phyloP scores from a whole-genome alignment of 495 filamentous ascomycete species.

The Choiromyces venosus region DNA sequence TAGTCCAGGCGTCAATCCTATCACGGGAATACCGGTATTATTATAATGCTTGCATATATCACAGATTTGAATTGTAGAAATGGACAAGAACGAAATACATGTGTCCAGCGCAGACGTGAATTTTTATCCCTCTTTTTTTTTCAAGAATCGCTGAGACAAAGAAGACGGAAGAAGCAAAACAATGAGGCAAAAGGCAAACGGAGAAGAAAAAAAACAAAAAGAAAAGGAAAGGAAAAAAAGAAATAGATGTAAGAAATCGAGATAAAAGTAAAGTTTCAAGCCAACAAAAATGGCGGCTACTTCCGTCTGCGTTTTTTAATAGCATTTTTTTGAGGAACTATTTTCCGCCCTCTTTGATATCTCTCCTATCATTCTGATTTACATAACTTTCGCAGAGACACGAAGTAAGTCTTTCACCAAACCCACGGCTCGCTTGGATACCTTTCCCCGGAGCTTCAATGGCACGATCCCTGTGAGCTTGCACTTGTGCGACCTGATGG shows the following conservation, averaged over 20 bases:
- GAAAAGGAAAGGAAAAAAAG: neutral
- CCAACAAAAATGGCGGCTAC: neutral
- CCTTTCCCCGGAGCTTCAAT: neutral
- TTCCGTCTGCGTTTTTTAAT: neutral
- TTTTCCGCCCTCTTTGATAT: neutral
- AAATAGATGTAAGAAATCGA: neutral
- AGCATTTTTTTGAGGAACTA: neutral
- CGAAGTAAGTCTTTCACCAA: neutral
- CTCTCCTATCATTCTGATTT: neutral
- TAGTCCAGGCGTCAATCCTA: neutral
- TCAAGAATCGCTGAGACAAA: neutral
- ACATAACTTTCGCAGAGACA: neutral
- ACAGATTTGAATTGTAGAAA: neutral
- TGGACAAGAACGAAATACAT: neutral
- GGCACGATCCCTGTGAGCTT: neutral
- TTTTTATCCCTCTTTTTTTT: neutral
- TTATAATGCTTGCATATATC: neutral
- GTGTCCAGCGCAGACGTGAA: neutral
- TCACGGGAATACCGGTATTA: neutral
- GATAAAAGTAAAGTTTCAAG: neutral
- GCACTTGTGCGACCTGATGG: neutral
- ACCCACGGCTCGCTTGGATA: constrained; percentile 4
- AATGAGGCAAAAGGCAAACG: neutral
- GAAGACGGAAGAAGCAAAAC: neutral
- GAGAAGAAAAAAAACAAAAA: neutral